Percentiles rank a stretch among this genome's conserved stretches.
Evolutionary conservation across 1,284 basidiomycete species (phyloP).

Genomic region (Austropuccinia psidii): DNA sequence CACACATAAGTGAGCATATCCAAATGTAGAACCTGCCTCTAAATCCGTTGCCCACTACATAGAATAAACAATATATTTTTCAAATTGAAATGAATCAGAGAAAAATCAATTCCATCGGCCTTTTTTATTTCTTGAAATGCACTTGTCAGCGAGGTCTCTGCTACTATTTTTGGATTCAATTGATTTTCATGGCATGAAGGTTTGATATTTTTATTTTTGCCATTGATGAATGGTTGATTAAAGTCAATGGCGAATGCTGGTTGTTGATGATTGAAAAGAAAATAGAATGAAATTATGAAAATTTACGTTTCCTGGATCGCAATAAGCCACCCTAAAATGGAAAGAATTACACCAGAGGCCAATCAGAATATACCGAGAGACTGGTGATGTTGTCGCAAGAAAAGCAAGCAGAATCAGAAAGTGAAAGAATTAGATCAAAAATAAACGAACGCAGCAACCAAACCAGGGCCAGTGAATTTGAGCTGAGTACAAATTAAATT

Average conservation of each 20-base stretch:
- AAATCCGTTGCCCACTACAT: slow-evolving; percentile 45
- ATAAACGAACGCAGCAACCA: slow-evolving; percentile 48
- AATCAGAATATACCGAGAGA: background rate
- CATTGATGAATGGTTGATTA: no score
- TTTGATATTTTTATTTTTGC: no score
- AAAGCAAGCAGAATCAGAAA: background rate
- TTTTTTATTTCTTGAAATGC: no score
- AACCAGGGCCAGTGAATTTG: slow-evolving; percentile 49
- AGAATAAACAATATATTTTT: background rate
- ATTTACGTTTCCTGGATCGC: slow-evolving; percentile 29
- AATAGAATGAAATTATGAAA: background rate
- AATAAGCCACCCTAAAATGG: slow-evolving; percentile 13
- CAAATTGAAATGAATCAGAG: no score
- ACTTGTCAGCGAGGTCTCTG: no score
- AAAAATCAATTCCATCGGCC: no score
- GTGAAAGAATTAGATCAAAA: slow-evolving; percentile 39
- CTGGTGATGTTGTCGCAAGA: background rate
- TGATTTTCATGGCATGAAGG: no score
- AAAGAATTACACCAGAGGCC: no score
- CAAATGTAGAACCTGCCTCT: slow-evolving; percentile 50
- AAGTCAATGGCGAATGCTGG: background rate
- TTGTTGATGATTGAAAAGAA: no score
- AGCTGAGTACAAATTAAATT: no score
- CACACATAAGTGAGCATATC: slow-evolving; percentile 77
- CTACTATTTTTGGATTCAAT: no score